Percentiles rank a stretch among this genome's conserved stretches.
Conservation (phyloP, 192 early-diverging fungal species). For the Podila clonocystis region DNA sequence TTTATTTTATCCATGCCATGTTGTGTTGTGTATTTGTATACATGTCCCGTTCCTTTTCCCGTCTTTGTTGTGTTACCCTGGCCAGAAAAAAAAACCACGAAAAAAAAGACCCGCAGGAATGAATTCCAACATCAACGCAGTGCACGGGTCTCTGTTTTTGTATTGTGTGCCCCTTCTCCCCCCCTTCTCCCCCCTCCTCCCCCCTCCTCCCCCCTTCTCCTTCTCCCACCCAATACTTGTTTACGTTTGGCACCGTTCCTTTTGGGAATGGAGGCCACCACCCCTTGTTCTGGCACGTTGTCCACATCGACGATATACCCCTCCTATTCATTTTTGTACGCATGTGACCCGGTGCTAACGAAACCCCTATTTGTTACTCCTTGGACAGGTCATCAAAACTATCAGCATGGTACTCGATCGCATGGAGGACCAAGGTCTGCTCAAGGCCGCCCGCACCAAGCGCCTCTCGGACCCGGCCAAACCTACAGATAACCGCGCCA, state of each 20-base stretch:
- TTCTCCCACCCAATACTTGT: background rate
- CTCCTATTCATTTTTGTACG: background rate
- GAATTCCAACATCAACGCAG: too few relatives aligned
- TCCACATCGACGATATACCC: background rate
- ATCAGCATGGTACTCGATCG: constrained; percentile 80
- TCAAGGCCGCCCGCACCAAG: constrained; percentile 51
- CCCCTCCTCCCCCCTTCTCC: background rate
- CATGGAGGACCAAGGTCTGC: constrained; percentile 75
- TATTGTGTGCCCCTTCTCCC: background rate
- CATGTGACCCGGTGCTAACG: background rate
- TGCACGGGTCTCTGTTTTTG: constrained; percentile 2
- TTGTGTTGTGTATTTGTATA: background rate
- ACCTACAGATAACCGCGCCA: constrained; percentile 90
- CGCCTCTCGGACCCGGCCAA: constrained; percentile 62
- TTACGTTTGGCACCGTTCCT: constrained; percentile 4
- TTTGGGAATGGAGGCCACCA: constrained; percentile 4
- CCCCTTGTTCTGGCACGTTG: too few relatives aligned
- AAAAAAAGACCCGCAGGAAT: background rate
- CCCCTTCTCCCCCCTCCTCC: background rate
- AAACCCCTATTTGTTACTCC: constrained; percentile 18
- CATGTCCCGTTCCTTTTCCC: background rate
- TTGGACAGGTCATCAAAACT: constrained; percentile 81
- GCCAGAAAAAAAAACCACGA: background rate
- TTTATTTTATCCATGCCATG: constrained; percentile 1
- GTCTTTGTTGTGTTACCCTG: background rate